phyloP scores from a whole-genome alignment of 306 rosid genomes.

The Corylus heterophylla region DNA sequence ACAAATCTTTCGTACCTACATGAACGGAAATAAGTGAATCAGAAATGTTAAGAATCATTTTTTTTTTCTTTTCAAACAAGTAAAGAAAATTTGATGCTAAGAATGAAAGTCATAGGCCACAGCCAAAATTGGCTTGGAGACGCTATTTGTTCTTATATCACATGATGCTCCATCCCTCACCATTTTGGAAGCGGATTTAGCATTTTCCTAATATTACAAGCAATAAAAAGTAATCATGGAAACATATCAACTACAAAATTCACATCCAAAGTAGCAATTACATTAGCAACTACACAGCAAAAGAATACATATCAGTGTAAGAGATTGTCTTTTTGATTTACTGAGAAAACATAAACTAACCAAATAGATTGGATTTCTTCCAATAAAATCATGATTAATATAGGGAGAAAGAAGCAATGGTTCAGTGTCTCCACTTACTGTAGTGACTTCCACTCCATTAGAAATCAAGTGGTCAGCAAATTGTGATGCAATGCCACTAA shows the following conservation, averaged over 20 bases:
- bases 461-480: constrained; percentile 86
- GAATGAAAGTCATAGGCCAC: neutral
- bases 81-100: neutral
- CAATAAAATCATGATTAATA: neutral
- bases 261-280: neutral
- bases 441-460: constrained; percentile 84
- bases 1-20: constrained; percentile 94
- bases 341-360: neutral
- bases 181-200: constrained; percentile 14
- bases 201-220: neutral
- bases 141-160: constrained; percentile 4
- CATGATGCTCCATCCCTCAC: constrained; percentile 4
- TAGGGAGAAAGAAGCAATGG: neutral
- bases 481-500: constrained; percentile 72
- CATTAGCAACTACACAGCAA: neutral
- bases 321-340: neutral
- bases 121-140: constrained; percentile 5
- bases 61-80: neutral
- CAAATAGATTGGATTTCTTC: neutral
- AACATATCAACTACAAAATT: neutral
- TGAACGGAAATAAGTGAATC: constrained; percentile 18
- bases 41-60: constrained; percentile 20
- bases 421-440: constrained; percentile 46
- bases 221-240: constrained; percentile 4
- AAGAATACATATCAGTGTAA: neutral